phyloP scores from a whole-genome alignment of 345 rosid genomes.

The Syzygium jambos region DNA sequence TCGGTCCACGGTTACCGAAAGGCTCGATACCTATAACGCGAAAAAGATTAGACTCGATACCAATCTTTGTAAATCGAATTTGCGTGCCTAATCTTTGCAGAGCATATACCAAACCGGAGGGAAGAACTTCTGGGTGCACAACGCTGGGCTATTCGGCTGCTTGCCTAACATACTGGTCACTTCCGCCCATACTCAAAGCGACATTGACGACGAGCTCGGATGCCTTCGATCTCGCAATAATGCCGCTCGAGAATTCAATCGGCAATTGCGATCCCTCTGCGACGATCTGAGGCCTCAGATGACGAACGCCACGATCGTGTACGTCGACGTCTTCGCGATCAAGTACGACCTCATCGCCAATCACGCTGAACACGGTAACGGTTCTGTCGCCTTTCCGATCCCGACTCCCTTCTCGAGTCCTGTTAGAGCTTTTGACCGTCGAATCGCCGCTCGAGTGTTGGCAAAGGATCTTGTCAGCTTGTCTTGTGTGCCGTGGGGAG shows the following conservation, averaged over 20 bases:
- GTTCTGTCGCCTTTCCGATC: neutral
- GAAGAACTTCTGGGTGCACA: constrained; percentile 63
- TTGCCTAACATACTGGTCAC: constrained; percentile 39
- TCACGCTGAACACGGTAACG: constrained; percentile 29
- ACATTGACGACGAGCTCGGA: constrained; percentile 49
- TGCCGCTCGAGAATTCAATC: constrained; percentile 43
- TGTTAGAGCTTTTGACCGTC: fast-evolving
- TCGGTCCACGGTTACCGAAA: neutral
- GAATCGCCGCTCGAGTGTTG: neutral
- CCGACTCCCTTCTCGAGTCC: neutral
- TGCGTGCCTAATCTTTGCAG: constrained; percentile 7
- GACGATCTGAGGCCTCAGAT: constrained; percentile 32
- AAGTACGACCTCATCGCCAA: constrained; percentile 41
- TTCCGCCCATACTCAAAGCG: constrained; percentile 15
- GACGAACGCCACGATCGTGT: constrained; percentile 35
- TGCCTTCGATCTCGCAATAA: constrained; percentile 45
- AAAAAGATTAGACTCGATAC: neutral
- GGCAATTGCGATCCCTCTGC: constrained; percentile 23
- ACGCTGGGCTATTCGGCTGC: constrained; percentile 69
- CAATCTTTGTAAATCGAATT: neutral
- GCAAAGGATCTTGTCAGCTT: neutral
- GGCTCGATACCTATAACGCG: too few relatives aligned
- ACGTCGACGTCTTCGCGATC: constrained; percentile 42
- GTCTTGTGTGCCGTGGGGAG: fast-evolving
- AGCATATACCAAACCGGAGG: constrained; percentile 42